These are phyloP conservation scores for Westerdykella aurantiaca DNA, from an alignment of 2,329 filamentous ascomycete species.

Conservation along the genomic window DNA sequence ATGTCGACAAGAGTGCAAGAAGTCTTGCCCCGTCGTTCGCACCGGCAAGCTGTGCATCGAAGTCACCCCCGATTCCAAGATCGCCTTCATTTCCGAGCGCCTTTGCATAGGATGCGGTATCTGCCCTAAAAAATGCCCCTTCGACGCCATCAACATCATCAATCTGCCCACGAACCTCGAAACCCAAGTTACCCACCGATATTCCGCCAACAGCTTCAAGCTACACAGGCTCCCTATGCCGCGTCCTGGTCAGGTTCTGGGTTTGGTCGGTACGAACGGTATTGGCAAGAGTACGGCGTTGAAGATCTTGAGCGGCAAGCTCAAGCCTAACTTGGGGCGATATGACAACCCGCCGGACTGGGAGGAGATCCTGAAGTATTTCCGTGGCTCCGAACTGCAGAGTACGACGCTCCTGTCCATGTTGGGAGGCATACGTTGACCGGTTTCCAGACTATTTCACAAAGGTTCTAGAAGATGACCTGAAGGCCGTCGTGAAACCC, in stretches of 20 bases:
- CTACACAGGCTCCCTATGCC: slow-evolving; percentile 95
- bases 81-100: slow-evolving; percentile 95
- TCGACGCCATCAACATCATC: slow-evolving; percentile 99
- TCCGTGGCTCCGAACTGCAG: slow-evolving; percentile 94
- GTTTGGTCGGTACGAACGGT: slow-evolving; percentile 98
- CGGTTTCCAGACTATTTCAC: slow-evolving; percentile 80
- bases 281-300: slow-evolving; percentile 99
- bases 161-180: slow-evolving; percentile 99
- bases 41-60: slow-evolving; percentile 98
- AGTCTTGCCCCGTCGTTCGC: slow-evolving; percentile 93
- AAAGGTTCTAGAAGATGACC: slow-evolving; percentile 91
- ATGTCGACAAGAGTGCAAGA: slow-evolving; percentile 99
- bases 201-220: slow-evolving; percentile 99
- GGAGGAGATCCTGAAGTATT: slow-evolving; percentile 98
- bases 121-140: slow-evolving; percentile 98
- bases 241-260: slow-evolving; percentile 87
- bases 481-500: slow-evolving; percentile 97
- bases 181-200: slow-evolving; percentile 94
- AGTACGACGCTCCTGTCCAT: slow-evolving; percentile 53
- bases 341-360: slow-evolving; percentile 97
- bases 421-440: slow-evolving; percentile 12
- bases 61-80: slow-evolving; percentile 79
- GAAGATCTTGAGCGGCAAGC: slow-evolving; percentile 96
- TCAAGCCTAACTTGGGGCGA: slow-evolving; percentile 94
- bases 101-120: slow-evolving; percentile 99